Evolutionary conservation across 2,329 filamentous ascomycete genomes (phyloP).

Genomic region (Cladophialophora immunda): DNA sequence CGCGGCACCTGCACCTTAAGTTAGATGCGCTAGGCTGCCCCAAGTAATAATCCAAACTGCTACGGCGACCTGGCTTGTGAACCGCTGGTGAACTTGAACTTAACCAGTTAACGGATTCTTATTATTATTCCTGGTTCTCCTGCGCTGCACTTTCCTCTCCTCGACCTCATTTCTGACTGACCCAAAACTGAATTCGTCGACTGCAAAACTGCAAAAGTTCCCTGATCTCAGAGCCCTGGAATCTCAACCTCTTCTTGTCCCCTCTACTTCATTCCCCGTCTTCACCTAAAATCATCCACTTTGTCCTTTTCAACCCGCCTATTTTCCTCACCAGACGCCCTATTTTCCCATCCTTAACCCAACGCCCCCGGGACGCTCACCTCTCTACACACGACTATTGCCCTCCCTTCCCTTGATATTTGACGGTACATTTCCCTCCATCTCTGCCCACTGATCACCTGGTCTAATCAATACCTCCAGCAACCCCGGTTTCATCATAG

Average conservation of each 20-base stretch:
- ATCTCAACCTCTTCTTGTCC: constrained; percentile 21
- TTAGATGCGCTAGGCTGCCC: constrained; percentile 19
- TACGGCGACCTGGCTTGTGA: constrained; percentile 18
- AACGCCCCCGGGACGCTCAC: neutral
- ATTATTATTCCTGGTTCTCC: constrained; percentile 16
- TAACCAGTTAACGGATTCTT: constrained; percentile 17
- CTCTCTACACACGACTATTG: constrained; percentile 1
- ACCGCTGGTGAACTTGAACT: constrained; percentile 20
- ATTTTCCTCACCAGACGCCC: constrained; percentile 14
- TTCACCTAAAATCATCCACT: constrained; percentile 13
- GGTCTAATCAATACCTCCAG: constrained; percentile 19
- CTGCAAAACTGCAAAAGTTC: constrained; percentile 1
- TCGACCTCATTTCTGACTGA: constrained; percentile 13
- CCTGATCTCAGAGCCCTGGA: constrained; percentile 1
- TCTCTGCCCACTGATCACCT: constrained; percentile 24
- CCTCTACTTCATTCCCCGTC: constrained; percentile 21
- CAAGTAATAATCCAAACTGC: constrained; percentile 13
- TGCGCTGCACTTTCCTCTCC: constrained; percentile 31
- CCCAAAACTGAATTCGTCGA: constrained; percentile 17
- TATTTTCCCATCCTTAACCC: constrained; percentile 23
- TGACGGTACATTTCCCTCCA: constrained; percentile 19
- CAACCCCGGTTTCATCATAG: constrained; percentile 39
- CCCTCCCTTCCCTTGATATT: constrained; percentile 15
- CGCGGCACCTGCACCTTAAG: constrained; percentile 18
- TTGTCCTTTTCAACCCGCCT: constrained; percentile 6